Evolutionary conservation across 2,329 filamentous ascomycete species (phyloP), one percentile per base, ranked within the genome.

Genomic region (Epichloe festucae): DNA sequence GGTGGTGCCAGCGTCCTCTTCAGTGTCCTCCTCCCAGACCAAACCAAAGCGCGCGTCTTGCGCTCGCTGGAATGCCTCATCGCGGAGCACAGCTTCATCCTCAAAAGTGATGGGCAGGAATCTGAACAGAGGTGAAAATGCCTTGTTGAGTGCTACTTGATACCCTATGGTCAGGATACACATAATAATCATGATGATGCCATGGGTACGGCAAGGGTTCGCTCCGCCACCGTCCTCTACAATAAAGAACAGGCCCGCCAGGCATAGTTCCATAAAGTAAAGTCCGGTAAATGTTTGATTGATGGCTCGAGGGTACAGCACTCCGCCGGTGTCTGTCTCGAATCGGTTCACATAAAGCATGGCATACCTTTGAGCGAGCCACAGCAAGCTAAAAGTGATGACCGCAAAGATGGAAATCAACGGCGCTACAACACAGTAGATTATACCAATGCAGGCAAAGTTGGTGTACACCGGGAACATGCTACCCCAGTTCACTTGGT

Each of bases 401-500:
- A 95, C 82, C 59, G 93, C 91, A 71, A 98, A 97, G 21, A 97
- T 71, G 47, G 93, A 80, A 63, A 98, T 96, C 12, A 98, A 73
- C 0, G 93, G 93, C 0, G 93, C 83, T 42, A 97, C 84, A 52
- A 97, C 78, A 40, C 82, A 87, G 68, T 97, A 98, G 40, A 97
- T 84, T 42, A 95, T 67, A 1, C 81, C 89, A 59, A 98, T 97
- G 57, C 88, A 94, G 43, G 90, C 93, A 59, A 98, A 87, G 63
- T 95, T 96, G 51, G 93, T 96, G 67, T 97, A 98, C 0, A 95
- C 84, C 0, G 93, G 93, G 66, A 97, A 98, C 72, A 94, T 91
- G 0, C 83, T 84, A 8, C 93, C 93, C 93, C 94, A 98, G 51
- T 82, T 81, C 56, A 97, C 82, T 48, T 80, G 79, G 35, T 81